A percentile compares a stretch with the other conserved stretches of the same genome.
Conservation (phyloP, 768 basidiomycete species). For the Tephrocybe rancida region DNA sequence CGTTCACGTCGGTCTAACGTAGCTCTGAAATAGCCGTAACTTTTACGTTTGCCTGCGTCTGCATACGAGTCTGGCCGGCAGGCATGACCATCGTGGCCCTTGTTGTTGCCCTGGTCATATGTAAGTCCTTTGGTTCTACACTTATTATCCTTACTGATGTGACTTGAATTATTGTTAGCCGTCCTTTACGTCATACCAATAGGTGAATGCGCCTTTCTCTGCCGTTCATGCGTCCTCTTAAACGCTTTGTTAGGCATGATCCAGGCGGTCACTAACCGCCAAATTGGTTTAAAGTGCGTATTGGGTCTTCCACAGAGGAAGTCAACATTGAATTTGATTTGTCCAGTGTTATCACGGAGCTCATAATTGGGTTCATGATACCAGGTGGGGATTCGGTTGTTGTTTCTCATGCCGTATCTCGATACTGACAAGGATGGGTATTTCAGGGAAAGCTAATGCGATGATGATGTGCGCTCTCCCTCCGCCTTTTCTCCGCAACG, state of each 20-base stretch:
- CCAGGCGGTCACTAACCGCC: slow-evolving; percentile 80
- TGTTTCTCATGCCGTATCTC: slow-evolving; percentile 1
- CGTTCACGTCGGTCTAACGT: background rate
- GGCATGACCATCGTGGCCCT: slow-evolving; percentile 72
- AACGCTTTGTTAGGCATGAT: slow-evolving; percentile 51
- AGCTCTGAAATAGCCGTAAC: slow-evolving; percentile 38
- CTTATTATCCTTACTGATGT: background rate
- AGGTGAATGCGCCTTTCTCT: slow-evolving; percentile 39
- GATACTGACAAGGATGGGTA: slow-evolving; percentile 22
- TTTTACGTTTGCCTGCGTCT: slow-evolving; percentile 62
- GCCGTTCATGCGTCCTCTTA: background rate
- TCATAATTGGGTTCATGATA: slow-evolving; percentile 64
- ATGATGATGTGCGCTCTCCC: slow-evolving; percentile 62
- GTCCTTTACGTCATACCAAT: slow-evolving; percentile 70
- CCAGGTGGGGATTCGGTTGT: slow-evolving; percentile 31
- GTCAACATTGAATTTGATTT: background rate
- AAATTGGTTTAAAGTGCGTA: slow-evolving; percentile 56
- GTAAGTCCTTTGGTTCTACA: slow-evolving; percentile 24
- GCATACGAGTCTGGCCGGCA: slow-evolving; percentile 67
- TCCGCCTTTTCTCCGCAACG: background rate
- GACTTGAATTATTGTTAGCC: slow-evolving; percentile 25
- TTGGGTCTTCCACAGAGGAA: background rate
- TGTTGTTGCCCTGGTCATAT: slow-evolving; percentile 49
- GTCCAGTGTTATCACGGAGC: slow-evolving; percentile 67
- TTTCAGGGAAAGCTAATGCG: slow-evolving; percentile 68